Conservation (phyloP, 345 rosid genomes). For the Punica granatum region DNA sequence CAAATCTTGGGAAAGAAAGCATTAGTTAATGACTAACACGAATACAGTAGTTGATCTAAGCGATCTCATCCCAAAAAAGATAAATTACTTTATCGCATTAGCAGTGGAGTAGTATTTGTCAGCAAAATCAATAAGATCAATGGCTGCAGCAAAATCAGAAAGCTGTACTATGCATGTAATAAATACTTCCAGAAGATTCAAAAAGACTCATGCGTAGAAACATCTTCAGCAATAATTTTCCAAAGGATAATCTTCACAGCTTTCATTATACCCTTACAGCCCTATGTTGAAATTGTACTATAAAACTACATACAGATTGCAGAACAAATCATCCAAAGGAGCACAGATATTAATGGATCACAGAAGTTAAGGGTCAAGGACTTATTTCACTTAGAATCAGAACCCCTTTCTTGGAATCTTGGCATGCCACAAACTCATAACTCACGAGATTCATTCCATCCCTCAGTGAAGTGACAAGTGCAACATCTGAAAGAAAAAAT, state of each 20-base stretch:
- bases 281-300: background rate
- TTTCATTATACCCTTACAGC: background rate
- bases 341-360: background rate
- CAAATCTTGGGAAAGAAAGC: background rate
- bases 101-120: background rate
- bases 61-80: background rate
- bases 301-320: background rate
- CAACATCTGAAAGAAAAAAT: constrained; percentile 54
- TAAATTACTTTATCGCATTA: background rate
- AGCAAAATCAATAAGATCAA: background rate
- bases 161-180: background rate
- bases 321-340: background rate
- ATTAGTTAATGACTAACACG: background rate
- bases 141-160: background rate
- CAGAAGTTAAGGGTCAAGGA: constrained; percentile 3
- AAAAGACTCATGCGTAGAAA: no score
- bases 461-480: constrained; percentile 94
- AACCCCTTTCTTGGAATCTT: constrained; percentile 93
- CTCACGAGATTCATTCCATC: constrained; percentile 99
- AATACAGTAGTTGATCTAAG: background rate
- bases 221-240: background rate
- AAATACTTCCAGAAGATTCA: background rate
- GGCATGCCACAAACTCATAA: constrained; percentile 99
- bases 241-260: no score
- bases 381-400: constrained; percentile 98